These are phyloP conservation scores for Metschnikowia similis DNA, from an alignment of 805 yeast species.

Conservation along the genomic window DNA sequence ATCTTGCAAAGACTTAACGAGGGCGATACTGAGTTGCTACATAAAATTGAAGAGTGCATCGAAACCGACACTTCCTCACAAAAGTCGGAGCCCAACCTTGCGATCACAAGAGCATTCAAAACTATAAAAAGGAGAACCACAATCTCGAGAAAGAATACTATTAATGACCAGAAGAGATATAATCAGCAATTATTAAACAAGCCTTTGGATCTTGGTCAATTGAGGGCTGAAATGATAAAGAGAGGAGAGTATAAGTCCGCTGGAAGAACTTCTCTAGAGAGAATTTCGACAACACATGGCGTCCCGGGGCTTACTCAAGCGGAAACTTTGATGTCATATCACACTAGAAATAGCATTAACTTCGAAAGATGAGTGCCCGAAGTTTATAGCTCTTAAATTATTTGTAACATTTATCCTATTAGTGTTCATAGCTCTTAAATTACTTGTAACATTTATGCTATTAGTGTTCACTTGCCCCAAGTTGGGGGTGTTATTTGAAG, in stretches of 20 bases:
- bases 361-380: conserved; percentile 16
- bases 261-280: conserved; percentile 32
- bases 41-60: conserved; percentile 28
- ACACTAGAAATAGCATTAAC: conserved; percentile 37
- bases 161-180: conserved; percentile 18
- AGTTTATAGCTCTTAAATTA: background rate
- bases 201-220: conserved; percentile 30
- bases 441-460: background rate
- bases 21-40: conserved; percentile 32
- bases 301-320: conserved; percentile 49
- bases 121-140: conserved; percentile 33
- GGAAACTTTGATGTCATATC: conserved; percentile 42
- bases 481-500: background rate
- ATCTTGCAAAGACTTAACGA: conserved; percentile 29
- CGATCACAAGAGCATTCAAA: conserved; percentile 25
- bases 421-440: background rate
- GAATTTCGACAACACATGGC: conserved; percentile 43
- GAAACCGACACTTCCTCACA: conserved; percentile 12
- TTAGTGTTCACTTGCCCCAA: background rate
- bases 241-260: conserved; percentile 33
- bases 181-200: conserved; percentile 25
- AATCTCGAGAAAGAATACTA: conserved; percentile 18
- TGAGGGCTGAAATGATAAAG: conserved; percentile 36
- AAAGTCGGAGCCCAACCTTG: conserved; percentile 11
- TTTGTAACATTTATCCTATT: background rate